Conservation (phyloP, 495 filamentous ascomycete species). For the Sporormia fimetaria region DNA sequence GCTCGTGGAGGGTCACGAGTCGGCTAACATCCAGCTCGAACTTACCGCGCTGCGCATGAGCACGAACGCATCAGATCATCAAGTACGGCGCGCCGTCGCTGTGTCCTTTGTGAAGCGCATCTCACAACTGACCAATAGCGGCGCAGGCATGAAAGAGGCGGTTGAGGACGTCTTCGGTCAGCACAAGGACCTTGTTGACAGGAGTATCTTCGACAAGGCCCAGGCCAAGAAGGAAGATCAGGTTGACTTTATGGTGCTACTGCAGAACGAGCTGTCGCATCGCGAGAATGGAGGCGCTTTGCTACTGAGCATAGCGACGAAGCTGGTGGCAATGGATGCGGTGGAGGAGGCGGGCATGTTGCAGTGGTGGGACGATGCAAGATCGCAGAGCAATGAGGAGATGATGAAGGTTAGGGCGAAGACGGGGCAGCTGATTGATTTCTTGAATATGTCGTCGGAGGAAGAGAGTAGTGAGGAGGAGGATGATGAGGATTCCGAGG, state of each 20-base stretch:
- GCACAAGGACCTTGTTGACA: conserved; percentile 47
- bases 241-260: conserved; percentile 67
- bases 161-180: conserved; percentile 48
- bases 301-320: conserved; percentile 63
- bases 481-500: conserved; percentile 26
- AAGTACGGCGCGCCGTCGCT: conserved; percentile 76
- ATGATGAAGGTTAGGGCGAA: conserved; percentile 60
- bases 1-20: conserved; percentile 57
- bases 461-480: conserved; percentile 55
- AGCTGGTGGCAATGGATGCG: conserved; percentile 72
- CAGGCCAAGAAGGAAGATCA: conserved; percentile 56
- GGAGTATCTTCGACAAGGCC: conserved; percentile 48
- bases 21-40: conserved; percentile 82
- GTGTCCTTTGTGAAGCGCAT: conserved; percentile 75
- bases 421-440: conserved; percentile 71
- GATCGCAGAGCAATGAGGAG: conserved; percentile 49
- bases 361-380: conserved; percentile 74
- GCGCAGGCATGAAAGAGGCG: conserved; percentile 42
- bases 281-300: conserved; percentile 47
- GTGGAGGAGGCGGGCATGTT: conserved; percentile 81
- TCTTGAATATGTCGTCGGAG: conserved; percentile 70
- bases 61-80: conserved; percentile 75
- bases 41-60: conserved; percentile 80
- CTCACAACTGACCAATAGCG: conserved; percentile 54
- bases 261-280: conserved; percentile 66